phyloP scores from a whole-genome alignment of 2,329 filamentous ascomycete species.

The Tolypocladium ovalisporum region DNA sequence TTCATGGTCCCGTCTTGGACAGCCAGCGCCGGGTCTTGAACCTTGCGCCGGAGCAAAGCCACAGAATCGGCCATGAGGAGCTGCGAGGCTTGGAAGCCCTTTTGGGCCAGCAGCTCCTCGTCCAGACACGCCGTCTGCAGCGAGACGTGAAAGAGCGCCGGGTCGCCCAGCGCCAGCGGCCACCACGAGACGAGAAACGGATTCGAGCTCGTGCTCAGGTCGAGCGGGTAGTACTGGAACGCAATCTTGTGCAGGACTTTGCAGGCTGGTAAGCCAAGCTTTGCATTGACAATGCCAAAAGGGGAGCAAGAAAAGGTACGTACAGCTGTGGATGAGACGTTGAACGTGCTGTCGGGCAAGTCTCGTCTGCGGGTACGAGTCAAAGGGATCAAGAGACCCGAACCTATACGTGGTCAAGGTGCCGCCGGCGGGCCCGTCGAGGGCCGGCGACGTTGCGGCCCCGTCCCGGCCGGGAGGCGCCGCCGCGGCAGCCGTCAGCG shows the following conservation, averaged over 20 bases:
- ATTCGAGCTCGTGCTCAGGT: conserved; percentile 39
- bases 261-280: neutral
- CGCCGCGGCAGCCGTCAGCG: conserved; percentile 24
- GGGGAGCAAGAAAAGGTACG: conserved; percentile 8
- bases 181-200: conserved; percentile 50
- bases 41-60: conserved; percentile 36
- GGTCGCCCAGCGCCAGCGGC: conserved; percentile 44
- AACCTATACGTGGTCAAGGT: conserved; percentile 14
- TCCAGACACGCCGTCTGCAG: conserved; percentile 48
- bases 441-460: neutral
- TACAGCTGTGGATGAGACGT: conserved; percentile 45
- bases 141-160: conserved; percentile 47
- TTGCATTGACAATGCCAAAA: neutral
- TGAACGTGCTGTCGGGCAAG: conserved; percentile 40
- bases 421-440: conserved; percentile 1
- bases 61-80: conserved; percentile 47
- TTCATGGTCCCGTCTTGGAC: conserved; percentile 45
- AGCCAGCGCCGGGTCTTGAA: conserved; percentile 33
- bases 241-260: conserved; percentile 45
- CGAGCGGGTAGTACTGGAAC: conserved; percentile 49
- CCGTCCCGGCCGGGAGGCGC: neutral
- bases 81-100: conserved; percentile 41
- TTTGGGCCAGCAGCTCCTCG: conserved; percentile 38
- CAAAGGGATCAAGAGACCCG: conserved; percentile 39
- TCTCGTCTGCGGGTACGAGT: conserved; percentile 42